phyloP scores from a whole-genome alignment of 2,329 filamentous ascomycete species.

The Didymella sp. region DNA sequence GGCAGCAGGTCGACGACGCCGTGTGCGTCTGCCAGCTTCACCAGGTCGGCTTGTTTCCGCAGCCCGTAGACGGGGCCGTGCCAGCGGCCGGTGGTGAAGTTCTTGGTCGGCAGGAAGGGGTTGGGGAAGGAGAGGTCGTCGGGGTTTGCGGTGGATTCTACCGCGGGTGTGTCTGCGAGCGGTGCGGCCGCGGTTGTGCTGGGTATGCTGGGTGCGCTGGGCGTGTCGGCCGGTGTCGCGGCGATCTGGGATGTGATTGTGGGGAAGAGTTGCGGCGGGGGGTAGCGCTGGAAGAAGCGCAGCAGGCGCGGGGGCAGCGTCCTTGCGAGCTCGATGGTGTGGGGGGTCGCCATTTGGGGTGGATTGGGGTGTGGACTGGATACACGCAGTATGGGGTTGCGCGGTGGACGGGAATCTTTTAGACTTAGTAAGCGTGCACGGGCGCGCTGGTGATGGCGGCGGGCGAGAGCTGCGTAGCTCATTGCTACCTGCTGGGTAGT shows the following conservation, averaged over 20 bases:
- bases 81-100: slow-evolving; percentile 81
- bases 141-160: slow-evolving; percentile 11
- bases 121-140: slow-evolving; percentile 66
- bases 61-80: slow-evolving; percentile 83
- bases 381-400: neutral
- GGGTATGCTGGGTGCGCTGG: slow-evolving; percentile 24
- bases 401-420: slow-evolving; percentile 20
- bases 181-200: slow-evolving; percentile 44
- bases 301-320: slow-evolving; percentile 78
- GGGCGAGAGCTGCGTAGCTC: slow-evolving; percentile 26
- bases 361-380: neutral
- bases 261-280: slow-evolving; percentile 65
- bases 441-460: slow-evolving; percentile 3
- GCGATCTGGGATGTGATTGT: slow-evolving; percentile 26
- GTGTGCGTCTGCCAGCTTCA: slow-evolving; percentile 80
- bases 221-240: slow-evolving; percentile 20
- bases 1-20: slow-evolving; percentile 84
- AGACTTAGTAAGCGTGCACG: neutral
- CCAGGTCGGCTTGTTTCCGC: slow-evolving; percentile 86
- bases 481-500: slow-evolving; percentile 22
- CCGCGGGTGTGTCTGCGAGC: slow-evolving; percentile 25
- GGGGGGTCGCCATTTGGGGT: slow-evolving; percentile 34
- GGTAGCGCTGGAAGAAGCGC: slow-evolving; percentile 89
- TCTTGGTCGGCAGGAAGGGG: slow-evolving; percentile 82
- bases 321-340: slow-evolving; percentile 66